Base-by-base conservation (phyloP, 768 basidiomycete species). In the Thelephora ganbajun region DNA sequence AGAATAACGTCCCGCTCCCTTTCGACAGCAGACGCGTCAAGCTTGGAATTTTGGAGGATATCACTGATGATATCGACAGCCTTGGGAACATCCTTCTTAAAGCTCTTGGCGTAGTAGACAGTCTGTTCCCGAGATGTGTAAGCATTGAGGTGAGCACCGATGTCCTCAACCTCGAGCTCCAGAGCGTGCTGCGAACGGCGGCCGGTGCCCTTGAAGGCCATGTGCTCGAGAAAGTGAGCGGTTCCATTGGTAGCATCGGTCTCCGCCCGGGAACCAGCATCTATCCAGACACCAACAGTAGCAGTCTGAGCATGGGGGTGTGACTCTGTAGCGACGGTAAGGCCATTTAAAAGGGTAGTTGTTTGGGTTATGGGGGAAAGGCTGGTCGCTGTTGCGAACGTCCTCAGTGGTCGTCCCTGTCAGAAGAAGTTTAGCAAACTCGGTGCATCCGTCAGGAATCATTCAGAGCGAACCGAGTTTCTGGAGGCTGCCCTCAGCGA, bases 121-220 rank as follows among this genome's bases (percentile, higher is more conserved):
- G 96, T 99, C 68, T 98, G 94, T 69, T 99, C 96, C 52, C 96
- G 79, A 20, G 93, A 96, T 7, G 96, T 99, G 69, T 97, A 98
- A 44, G 96, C 94, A 63, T 98, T 98, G 49, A 99, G 69, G 63
- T 97, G 92, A 14, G 93, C 90, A 54, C 96, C 96, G 49, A 98
- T 74, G 68, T 96, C 93, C 70, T 99, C 96, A 19, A 98, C 94
- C 65, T 97, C 92, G 49, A 97, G 77, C 67, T 98, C 96, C 44
- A 99, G 79, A 14, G 78, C 74, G 55, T 90, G 84, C 65, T 98
- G 94, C 33, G 78, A 75, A 50, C 96, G 83, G 54, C 79, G 77
- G 60, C 77, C 76, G 50, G 94, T 99, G 48, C 96, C 96, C 68
- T 93, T 93, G 77, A 94, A 94, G 35, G 91, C 91, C 91, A 94